Evolutionary conservation across 208 protist species (phyloP).

Genomic region (Novymonas esmeraldas): DNA sequence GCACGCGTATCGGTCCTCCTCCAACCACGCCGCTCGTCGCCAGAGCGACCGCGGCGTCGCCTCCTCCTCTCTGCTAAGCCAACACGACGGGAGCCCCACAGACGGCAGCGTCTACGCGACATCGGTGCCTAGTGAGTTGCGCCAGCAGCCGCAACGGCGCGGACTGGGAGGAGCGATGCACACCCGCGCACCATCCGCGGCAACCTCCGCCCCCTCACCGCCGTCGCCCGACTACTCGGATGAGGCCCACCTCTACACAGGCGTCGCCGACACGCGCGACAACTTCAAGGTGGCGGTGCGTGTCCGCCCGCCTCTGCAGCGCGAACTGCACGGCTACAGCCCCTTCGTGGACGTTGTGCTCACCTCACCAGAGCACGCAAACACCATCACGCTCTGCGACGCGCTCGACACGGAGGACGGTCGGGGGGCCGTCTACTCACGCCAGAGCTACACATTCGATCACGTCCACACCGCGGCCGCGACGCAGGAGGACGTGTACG

Average conservation of each 20-base stretch:
- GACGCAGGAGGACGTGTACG: conserved; percentile 77
- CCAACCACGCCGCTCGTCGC: neutral
- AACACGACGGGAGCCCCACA: conserved; percentile 20
- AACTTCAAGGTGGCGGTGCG: conserved; percentile 91
- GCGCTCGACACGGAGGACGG: conserved; percentile 66
- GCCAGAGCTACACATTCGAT: conserved; percentile 83
- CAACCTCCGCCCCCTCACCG: conserved; percentile 8
- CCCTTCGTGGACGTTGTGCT: conserved; percentile 73
- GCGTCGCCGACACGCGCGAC: conserved; percentile 16
- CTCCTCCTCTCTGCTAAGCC: conserved; percentile 9
- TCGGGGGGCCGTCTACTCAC: conserved; percentile 60
- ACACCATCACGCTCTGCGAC: conserved; percentile 76
- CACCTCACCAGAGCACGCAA: conserved; percentile 41
- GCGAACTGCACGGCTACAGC: conserved; percentile 74
- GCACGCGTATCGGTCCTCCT: conserved; percentile 4
- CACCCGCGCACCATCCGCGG: too few species aligned
- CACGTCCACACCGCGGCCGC: conserved; percentile 49
- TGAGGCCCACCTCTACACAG: conserved; percentile 30
- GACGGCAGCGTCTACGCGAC: conserved; percentile 21
- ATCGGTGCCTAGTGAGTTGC: conserved; percentile 18
- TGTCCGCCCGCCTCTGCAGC: conserved; percentile 81
- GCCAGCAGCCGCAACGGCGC: neutral
- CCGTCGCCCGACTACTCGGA: conserved; percentile 27
- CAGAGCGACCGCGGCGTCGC: conserved; percentile 13
- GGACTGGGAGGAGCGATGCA: too few species aligned